Evolutionary conservation across 2,329 filamentous ascomycete species (phyloP).

Genomic region (Pseudogymnoascus sp.): DNA sequence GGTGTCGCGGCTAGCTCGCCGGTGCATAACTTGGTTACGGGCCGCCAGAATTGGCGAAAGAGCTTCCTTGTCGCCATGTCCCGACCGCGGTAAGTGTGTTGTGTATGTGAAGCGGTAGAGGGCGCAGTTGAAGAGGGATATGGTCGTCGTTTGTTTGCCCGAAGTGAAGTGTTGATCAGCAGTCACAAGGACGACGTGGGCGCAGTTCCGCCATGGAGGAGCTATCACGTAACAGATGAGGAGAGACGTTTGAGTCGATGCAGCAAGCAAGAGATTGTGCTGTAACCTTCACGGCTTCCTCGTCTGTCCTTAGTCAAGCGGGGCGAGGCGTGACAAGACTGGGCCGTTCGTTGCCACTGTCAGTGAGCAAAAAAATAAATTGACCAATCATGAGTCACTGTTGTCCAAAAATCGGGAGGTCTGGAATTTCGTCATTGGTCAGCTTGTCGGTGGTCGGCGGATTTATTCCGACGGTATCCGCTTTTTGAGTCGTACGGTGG

Average conservation of each 20-base stretch:
- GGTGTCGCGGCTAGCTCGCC: background rate
- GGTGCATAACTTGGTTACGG: background rate
- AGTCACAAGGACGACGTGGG: background rate
- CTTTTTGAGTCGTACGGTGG: slow-evolving; percentile 3
- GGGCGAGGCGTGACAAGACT: slow-evolving; percentile 2
- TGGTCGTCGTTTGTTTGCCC: background rate
- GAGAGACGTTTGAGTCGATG: background rate
- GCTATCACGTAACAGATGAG: background rate
- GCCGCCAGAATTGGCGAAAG: background rate
- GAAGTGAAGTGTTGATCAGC: background rate
- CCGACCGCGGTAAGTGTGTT: background rate
- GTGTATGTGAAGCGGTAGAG: background rate
- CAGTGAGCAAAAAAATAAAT: background rate
- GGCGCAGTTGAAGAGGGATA: background rate
- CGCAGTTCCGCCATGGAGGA: background rate
- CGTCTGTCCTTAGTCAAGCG: background rate
- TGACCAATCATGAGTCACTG: background rate
- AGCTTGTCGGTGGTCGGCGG: background rate
- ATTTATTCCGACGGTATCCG: background rate
- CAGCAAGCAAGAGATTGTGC: background rate
- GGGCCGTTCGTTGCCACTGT: background rate
- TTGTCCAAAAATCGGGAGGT: background rate
- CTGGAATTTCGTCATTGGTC: slow-evolving; percentile 1
- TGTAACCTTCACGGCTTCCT: slow-evolving; percentile 5
- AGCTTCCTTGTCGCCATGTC: background rate